Percentiles rank a stretch among this genome's conserved stretches.
phyloP scores from a whole-genome alignment of 1,284 basidiomycete species.

The Vanrija pseudolonga region DNA sequence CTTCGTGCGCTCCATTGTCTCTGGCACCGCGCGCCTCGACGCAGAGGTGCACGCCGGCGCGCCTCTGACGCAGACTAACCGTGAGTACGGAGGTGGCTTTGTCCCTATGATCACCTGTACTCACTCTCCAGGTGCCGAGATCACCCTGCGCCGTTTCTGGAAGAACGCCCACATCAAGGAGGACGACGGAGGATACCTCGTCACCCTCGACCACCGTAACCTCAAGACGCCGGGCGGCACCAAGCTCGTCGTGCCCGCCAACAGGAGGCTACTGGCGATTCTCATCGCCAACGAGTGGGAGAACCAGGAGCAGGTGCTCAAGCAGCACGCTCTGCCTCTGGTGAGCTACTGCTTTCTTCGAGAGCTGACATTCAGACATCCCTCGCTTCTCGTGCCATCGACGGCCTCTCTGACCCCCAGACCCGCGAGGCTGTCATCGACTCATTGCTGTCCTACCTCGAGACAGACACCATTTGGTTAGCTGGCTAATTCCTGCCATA shows the following conservation, averaged over 20 bases:
- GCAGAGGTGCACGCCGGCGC: conserved; percentile 25
- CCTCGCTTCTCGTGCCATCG: conserved; percentile 80
- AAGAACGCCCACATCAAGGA: conserved; percentile 71
- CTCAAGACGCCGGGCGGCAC: conserved; percentile 84
- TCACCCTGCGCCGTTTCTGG: conserved; percentile 84
- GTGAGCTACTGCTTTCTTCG: conserved; percentile 53
- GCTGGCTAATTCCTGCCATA: conserved; percentile 11
- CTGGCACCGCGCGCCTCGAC: background rate
- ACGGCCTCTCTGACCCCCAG: conserved; percentile 62
- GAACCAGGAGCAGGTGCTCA: conserved; percentile 78
- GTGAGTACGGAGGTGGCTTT: conserved; percentile 12
- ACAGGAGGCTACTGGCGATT: conserved; percentile 69
- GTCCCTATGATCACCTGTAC: background rate
- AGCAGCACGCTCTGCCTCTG: conserved; percentile 86
- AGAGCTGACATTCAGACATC: conserved; percentile 63
- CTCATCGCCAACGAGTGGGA: conserved; percentile 96
- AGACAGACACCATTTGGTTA: conserved; percentile 94
- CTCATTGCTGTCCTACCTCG: conserved; percentile 78
- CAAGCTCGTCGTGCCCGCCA: conserved; percentile 65
- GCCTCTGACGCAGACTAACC: conserved; percentile 37
- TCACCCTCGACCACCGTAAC: conserved; percentile 54
- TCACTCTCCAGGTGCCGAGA: conserved; percentile 65
- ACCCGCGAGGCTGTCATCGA: conserved; percentile 65
- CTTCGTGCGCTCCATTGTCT: background rate
- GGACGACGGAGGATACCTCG: conserved; percentile 56